Evolutionary conservation across 306 rosid genomes (phyloP), one percentile per base, ranked within the genome.

Genomic region (Quercus robur): DNA sequence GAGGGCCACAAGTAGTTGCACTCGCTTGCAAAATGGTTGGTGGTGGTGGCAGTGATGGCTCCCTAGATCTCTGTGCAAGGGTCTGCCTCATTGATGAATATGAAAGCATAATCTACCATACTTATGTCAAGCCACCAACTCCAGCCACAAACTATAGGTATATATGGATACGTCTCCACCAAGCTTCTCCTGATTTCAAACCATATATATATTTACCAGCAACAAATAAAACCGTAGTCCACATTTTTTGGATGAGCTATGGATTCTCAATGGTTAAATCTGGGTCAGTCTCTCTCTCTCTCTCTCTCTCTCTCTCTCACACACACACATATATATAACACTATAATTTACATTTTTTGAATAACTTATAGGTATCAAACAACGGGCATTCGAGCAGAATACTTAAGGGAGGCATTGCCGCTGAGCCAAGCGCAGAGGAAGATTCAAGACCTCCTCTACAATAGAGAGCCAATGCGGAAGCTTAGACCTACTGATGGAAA

Each of bases 11-110:
- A 61, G 93, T 85, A 51, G 91, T 93, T 75, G 99, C 98, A 77
- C 84, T 95, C 56, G 94, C 94, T 79, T 93, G 99, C 88, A 95
- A 90, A 81, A 91, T 90, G 97, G 98, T 95, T 33, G 99, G 98
- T 2, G 99, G 44, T 35, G 9, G 97, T 9, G 98, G 99, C 79
- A 81, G 91, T 55, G 99, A 93, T 82, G 97, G 97, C 19, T 89
- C 97, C 63, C 71, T 95, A 0, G 98, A 95, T 77, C 77, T 93
- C 1, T 93, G 98, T 80, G 99, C 89, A 54, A 89, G 94, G 88
- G 85, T 93, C 38, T 95, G 98, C 91, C 84, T 95, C 59, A 86
- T 78, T 33, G 98, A 95, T 81, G 96, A 93, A 59, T 66, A 61
- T 5, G 99, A 95, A 68, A 95, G 88, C 81, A 83, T 95, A 51